Evolutionary conservation across 2,329 filamentous ascomycete species (phyloP).

Genomic region (Leptoxyphium fumago): DNA sequence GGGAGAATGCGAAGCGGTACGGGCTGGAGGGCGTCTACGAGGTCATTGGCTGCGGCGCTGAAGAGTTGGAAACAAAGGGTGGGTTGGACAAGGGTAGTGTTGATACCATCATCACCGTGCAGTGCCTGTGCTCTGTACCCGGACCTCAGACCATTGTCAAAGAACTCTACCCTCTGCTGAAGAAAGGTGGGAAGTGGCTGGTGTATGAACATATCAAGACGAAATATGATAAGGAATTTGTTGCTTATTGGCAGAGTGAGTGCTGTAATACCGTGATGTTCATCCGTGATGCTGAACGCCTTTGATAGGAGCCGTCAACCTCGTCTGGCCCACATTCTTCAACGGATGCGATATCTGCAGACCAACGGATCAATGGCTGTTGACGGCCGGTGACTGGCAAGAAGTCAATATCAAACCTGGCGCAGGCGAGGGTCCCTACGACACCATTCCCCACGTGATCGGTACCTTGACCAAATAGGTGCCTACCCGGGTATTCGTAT

Average conservation of each 20-base stretch:
- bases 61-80: conserved; percentile 34
- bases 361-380: conserved; percentile 22
- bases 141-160: conserved; percentile 41
- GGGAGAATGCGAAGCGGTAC: conserved; percentile 32
- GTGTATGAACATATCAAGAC: conserved; percentile 45
- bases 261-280: background rate
- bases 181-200: conserved; percentile 48
- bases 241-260: conserved; percentile 22
- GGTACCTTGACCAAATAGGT: conserved; percentile 18
- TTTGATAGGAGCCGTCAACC: conserved; percentile 14
- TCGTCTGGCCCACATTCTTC: conserved; percentile 22
- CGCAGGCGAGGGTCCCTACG: conserved; percentile 19
- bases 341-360: conserved; percentile 21
- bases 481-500: no score
- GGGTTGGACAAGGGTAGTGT: conserved; percentile 37
- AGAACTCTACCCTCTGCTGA: conserved; percentile 43
- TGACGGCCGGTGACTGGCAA: conserved; percentile 20
- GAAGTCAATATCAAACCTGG: conserved; percentile 17
- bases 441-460: conserved; percentile 20
- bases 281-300: conserved; percentile 1
- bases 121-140: conserved; percentile 51
- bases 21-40: conserved; percentile 45
- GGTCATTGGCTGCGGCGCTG: conserved; percentile 47
- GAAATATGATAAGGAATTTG: conserved; percentile 18
- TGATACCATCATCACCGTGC: conserved; percentile 44